These are phyloP conservation scores for Aspergillus hortae DNA, from an alignment of 2,329 filamentous ascomycete species.

Conservation along the genomic window DNA sequence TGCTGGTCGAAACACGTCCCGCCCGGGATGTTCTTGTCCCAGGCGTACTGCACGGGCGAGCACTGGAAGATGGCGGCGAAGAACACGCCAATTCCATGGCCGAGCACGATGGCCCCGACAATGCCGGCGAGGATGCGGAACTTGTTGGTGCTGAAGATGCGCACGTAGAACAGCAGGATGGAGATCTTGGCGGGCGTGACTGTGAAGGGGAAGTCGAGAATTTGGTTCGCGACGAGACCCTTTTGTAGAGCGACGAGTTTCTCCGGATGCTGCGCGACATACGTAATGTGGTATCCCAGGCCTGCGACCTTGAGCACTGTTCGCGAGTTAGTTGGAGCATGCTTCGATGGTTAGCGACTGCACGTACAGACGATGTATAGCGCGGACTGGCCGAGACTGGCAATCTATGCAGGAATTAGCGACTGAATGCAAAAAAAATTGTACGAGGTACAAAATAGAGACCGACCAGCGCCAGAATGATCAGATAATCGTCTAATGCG, in stretches of 20 bases:
- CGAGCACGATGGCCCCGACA: slow-evolving; percentile 17
- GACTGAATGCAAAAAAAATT: not conserved
- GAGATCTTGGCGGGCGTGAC: slow-evolving; percentile 24
- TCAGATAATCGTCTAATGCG: slow-evolving; percentile 21
- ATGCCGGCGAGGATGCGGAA: slow-evolving; percentile 16
- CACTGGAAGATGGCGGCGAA: slow-evolving; percentile 24
- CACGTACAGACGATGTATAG: slow-evolving; percentile 20
- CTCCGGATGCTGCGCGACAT: slow-evolving; percentile 7
- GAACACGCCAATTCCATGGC: slow-evolving; percentile 15
- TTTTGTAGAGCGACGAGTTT: slow-evolving; percentile 15
- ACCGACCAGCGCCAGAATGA: slow-evolving; percentile 21
- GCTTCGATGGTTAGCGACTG: not conserved
- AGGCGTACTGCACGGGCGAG: slow-evolving; percentile 15
- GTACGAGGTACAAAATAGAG: not conserved
- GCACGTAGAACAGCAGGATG: slow-evolving; percentile 22
- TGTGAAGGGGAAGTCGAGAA: slow-evolving; percentile 21
- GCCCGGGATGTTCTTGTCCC: slow-evolving; percentile 10
- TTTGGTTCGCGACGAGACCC: slow-evolving; percentile 15
- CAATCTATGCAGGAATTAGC: slow-evolving; percentile 8
- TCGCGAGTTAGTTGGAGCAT: not conserved
- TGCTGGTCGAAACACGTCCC: slow-evolving; percentile 18
- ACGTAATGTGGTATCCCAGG: slow-evolving; percentile 13
- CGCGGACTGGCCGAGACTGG: slow-evolving; percentile 13
- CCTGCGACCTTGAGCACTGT: slow-evolving; percentile 16
- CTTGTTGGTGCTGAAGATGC: slow-evolving; percentile 17